Evolutionary conservation across 345 rosid species (phyloP).

Genomic region (Dovyalis caffra): DNA sequence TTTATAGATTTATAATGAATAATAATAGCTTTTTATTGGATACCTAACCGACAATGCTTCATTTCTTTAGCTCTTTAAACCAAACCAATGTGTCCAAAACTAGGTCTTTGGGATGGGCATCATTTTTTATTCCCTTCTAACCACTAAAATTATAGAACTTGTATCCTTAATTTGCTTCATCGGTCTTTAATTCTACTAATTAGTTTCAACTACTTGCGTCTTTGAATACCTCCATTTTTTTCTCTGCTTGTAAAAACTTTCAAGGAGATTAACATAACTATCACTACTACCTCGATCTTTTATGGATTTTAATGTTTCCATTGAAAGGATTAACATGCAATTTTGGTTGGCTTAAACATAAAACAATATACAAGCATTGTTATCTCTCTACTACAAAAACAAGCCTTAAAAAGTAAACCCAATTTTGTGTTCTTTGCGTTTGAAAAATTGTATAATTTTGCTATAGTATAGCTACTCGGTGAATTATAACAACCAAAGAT

Average conservation of each 20-base stretch:
- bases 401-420: background rate
- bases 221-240: constrained; percentile 68
- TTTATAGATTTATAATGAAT: background rate
- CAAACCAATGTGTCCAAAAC: constrained; percentile 87
- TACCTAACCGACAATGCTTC: constrained; percentile 90
- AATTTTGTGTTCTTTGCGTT: too few species aligned
- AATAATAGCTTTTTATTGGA: constrained; percentile 1
- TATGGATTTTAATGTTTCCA: constrained; percentile 18
- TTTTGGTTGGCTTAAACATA: constrained; percentile 33
- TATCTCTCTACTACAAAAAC: background rate
- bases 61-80: constrained; percentile 85
- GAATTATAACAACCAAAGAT: too few species aligned
- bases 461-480: too few species aligned
- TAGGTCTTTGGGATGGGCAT: constrained; percentile 59
- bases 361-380: background rate
- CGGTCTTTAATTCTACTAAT: constrained; percentile 69
- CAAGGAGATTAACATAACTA: constrained; percentile 85
- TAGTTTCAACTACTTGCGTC: constrained; percentile 68
- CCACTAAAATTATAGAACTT: constrained; percentile 63
- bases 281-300: constrained; percentile 54
- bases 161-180: constrained; percentile 75
- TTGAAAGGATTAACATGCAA: constrained; percentile 8
- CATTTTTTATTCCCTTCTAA: constrained; percentile 43
- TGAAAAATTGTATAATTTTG: too few species aligned
- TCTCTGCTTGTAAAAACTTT: constrained; percentile 68